A percentile compares a stretch with the other conserved stretches of the same genome.
Evolutionary conservation across 371 early-diverging fungal species (phyloP).

Genomic region (Mucor plumbeus): DNA sequence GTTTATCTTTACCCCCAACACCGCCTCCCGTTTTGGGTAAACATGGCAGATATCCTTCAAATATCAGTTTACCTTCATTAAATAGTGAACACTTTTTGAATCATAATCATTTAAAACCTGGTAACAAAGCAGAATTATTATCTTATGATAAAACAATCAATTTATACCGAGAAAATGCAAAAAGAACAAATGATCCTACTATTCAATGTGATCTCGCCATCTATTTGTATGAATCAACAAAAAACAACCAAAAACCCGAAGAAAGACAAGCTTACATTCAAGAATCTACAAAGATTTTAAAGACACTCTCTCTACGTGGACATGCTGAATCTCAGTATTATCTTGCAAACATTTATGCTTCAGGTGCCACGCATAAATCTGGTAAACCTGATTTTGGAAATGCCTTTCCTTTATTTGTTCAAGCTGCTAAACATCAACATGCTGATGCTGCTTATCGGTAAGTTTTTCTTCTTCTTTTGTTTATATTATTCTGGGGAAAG

Average conservation of each 20-base stretch:
- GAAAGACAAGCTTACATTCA: slow-evolving; percentile 52
- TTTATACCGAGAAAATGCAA: slow-evolving; percentile 67
- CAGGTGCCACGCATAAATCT: slow-evolving; percentile 55
- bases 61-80: slow-evolving; percentile 22
- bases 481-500: slow-evolving; percentile 2
- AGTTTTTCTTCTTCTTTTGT: slow-evolving; percentile 9
- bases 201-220: slow-evolving; percentile 81
- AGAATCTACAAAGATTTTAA: slow-evolving; percentile 65
- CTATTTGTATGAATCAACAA: slow-evolving; percentile 67
- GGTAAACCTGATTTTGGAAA: slow-evolving; percentile 63
- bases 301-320: slow-evolving; percentile 59
- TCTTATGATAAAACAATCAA: slow-evolving; percentile 72
- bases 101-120: slow-evolving; percentile 69
- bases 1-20: slow-evolving; percentile 7
- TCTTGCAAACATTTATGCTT: slow-evolving; percentile 68
- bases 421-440: slow-evolving; percentile 72
- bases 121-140: slow-evolving; percentile 64
- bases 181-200: slow-evolving; percentile 71
- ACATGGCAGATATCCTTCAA: slow-evolving; percentile 15
- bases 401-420: slow-evolving; percentile 70
- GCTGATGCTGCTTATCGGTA: slow-evolving; percentile 67
- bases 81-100: slow-evolving; percentile 52
- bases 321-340: slow-evolving; percentile 70
- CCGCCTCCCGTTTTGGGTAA: slow-evolving; percentile 2
- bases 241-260: slow-evolving; percentile 37